phyloP scores from a whole-genome alignment of 768 basidiomycete genomes.

The Zangia roseola region DNA sequence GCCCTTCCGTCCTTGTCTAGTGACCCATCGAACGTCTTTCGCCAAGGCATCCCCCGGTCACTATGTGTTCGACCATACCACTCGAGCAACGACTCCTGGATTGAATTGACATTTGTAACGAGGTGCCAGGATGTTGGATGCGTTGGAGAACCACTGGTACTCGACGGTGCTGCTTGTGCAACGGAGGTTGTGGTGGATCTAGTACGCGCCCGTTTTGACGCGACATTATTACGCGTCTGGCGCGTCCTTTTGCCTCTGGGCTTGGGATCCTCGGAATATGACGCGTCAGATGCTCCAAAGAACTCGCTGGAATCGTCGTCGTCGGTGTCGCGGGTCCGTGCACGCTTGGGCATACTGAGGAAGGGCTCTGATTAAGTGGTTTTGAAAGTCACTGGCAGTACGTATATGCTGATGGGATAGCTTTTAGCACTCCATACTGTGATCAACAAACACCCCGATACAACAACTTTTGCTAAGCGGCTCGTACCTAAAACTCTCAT shows the following conservation, averaged over 20 bases:
- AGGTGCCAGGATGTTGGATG: constrained; percentile 52
- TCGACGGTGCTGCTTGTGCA: not conserved
- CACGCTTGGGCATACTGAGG: constrained; percentile 31
- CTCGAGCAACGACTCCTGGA: constrained; percentile 49
- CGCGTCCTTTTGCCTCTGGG: constrained; percentile 15
- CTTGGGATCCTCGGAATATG: constrained; percentile 14
- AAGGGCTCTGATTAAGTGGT: no score
- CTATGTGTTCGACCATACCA: constrained; percentile 77
- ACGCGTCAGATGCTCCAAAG: constrained; percentile 21
- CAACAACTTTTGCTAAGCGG: no score
- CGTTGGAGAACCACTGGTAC: not conserved
- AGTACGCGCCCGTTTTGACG: constrained; percentile 13
- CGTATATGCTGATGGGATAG: no score
- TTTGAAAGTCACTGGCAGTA: no score
- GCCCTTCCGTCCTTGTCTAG: constrained; percentile 58
- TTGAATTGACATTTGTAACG: constrained; percentile 37
- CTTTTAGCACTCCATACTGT: no score
- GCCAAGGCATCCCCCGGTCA: constrained; percentile 88
- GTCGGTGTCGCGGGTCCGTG: constrained; percentile 12
- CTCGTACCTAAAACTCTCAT: no score
- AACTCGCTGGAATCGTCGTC: constrained; percentile 15
- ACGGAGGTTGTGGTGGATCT: not conserved
- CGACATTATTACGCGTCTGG: constrained; percentile 13
- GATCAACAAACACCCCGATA: no score
- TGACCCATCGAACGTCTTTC: constrained; percentile 63